Conservation (phyloP, 768 basidiomycete species). For the Agaricus subrufescens region DNA sequence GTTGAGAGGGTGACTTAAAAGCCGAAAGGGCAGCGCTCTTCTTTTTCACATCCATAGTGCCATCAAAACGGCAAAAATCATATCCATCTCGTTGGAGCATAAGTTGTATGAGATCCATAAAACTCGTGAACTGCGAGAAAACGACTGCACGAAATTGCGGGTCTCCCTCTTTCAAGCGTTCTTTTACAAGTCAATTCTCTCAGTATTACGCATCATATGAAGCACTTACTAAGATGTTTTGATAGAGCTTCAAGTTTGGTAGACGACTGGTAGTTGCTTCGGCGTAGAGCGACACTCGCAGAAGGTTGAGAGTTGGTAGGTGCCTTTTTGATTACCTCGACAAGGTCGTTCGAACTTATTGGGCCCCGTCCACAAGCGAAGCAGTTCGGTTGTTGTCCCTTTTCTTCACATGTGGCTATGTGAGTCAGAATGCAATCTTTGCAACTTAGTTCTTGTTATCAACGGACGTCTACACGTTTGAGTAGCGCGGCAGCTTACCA, state of each 20-base stretch:
- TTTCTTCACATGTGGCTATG: slow-evolving; percentile 64
- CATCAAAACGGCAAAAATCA: slow-evolving; percentile 81
- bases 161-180: slow-evolving; percentile 63
- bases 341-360: slow-evolving; percentile 56
- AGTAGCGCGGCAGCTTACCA: slow-evolving; percentile 42
- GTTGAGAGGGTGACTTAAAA: slow-evolving; percentile 66
- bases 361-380: slow-evolving; percentile 77
- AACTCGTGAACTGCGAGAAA: slow-evolving; percentile 88
- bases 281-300: slow-evolving; percentile 51
- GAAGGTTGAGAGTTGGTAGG: slow-evolving; percentile 28
- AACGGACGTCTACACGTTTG: neutral
- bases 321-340: slow-evolving; percentile 53
- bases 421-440: slow-evolving; percentile 85
- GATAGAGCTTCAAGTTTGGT: slow-evolving; percentile 88
- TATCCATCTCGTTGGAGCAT: slow-evolving; percentile 66
- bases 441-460: slow-evolving; percentile 40
- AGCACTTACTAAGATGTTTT: slow-evolving; percentile 58
- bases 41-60: slow-evolving; percentile 85
- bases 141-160: slow-evolving; percentile 80
- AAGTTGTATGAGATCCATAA: slow-evolving; percentile 75
- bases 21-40: slow-evolving; percentile 69
- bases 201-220: neutral
- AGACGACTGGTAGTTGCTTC: slow-evolving; percentile 83
- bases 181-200: slow-evolving; percentile 22
- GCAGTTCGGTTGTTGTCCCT: slow-evolving; percentile 66